Conservation (phyloP, 805 yeast genomes). For the Candida sakaeoensis region DNA sequence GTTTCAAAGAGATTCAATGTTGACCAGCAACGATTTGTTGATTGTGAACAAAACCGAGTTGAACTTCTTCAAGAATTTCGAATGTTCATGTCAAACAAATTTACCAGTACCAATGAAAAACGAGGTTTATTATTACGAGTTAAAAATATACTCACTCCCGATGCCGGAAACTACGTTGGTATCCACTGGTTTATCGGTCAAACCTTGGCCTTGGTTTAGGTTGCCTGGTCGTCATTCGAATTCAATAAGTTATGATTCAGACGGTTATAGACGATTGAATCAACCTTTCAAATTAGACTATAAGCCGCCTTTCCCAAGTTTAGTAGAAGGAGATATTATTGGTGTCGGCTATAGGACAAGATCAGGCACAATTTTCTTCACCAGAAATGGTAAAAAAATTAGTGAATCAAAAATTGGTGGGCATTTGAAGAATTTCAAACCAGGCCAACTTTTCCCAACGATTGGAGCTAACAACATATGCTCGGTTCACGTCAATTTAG, state of each 20-base stretch:
- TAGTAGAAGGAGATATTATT: slow-evolving; percentile 82
- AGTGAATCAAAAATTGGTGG: slow-evolving; percentile 80
- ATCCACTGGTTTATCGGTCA: slow-evolving; percentile 76
- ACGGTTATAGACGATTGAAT: slow-evolving; percentile 74
- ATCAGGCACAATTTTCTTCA: slow-evolving; percentile 85
- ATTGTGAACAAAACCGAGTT: slow-evolving; percentile 66
- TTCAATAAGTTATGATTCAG: slow-evolving; percentile 84
- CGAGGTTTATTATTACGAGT: slow-evolving; percentile 86
- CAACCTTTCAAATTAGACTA: slow-evolving; percentile 58
- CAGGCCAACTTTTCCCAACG: slow-evolving; percentile 73
- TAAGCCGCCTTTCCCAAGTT: slow-evolving; percentile 53
- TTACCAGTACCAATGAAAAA: slow-evolving; percentile 79
- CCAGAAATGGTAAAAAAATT: slow-evolving; percentile 88
- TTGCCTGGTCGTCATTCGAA: slow-evolving; percentile 88
- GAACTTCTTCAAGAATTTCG: slow-evolving; percentile 54
- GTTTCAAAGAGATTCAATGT: slow-evolving; percentile 56
- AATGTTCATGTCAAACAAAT: slow-evolving; percentile 72
- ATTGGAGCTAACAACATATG: slow-evolving; percentile 83
- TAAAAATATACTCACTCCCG: slow-evolving; percentile 71
- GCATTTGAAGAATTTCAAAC: slow-evolving; percentile 67
- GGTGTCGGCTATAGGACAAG: slow-evolving; percentile 87
- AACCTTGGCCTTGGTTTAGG: slow-evolving; percentile 91
- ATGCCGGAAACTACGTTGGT: slow-evolving; percentile 52
- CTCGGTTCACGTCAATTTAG: slow-evolving; percentile 81
- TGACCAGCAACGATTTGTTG: slow-evolving; percentile 52